Conservation (phyloP, 2,329 filamentous ascomycete species). For the Diplocarpon mali region DNA sequence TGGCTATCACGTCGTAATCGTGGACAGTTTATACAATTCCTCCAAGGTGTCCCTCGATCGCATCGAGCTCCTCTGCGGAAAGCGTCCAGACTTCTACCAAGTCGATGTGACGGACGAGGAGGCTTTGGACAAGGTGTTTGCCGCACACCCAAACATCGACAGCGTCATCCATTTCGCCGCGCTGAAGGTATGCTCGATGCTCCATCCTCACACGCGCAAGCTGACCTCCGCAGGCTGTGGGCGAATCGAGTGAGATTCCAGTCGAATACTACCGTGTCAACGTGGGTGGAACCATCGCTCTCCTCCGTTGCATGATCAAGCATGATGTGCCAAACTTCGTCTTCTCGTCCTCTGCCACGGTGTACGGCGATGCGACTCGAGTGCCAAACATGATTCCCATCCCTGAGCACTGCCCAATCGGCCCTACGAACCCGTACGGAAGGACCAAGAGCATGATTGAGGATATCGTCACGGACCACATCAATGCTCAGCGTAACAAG, state of each 20-base stretch:
- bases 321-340: constrained; percentile 94
- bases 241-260: constrained; percentile 86
- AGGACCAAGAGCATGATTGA: constrained; percentile 93
- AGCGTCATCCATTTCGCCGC: constrained; percentile 98
- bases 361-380: constrained; percentile 88
- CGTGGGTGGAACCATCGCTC: constrained; percentile 79
- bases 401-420: constrained; percentile 90
- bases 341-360: constrained; percentile 95
- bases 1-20: constrained; percentile 91
- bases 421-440: constrained; percentile 94
- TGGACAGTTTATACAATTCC: constrained; percentile 96
- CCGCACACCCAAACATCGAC: constrained; percentile 84
- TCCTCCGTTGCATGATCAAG: constrained; percentile 77
- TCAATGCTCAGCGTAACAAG: constrained; percentile 78
- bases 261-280: constrained; percentile 98
- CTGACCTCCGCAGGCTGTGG: constrained; percentile 59
- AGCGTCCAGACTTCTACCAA: constrained; percentile 75
- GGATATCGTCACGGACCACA: constrained; percentile 79
- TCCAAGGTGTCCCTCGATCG: constrained; percentile 84
- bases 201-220: constrained; percentile 2
- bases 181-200: constrained; percentile 60
- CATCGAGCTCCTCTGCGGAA: constrained; percentile 87
- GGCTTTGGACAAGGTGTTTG: constrained; percentile 76
- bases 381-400: constrained; percentile 98
- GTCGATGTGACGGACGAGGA: constrained; percentile 80